Conservation (phyloP, 2,329 filamentous ascomycete genomes). For the Penicillium oxalicum region DNA sequence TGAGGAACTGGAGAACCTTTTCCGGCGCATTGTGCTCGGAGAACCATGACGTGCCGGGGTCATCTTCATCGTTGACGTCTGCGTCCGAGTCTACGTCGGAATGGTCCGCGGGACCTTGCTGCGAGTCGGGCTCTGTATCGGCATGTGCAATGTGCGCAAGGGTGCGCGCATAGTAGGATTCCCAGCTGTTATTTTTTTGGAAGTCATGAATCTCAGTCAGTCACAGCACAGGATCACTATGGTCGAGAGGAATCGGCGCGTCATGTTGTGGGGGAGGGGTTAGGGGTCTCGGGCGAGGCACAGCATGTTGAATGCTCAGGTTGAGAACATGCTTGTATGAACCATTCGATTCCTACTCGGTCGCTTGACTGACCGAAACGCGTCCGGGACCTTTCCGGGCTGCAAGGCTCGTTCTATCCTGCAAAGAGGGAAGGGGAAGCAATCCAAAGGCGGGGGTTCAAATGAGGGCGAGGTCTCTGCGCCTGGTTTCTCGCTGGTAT, state of each 20-base stretch:
- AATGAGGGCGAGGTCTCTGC: neutral
- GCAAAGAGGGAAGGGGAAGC: constrained; percentile 2
- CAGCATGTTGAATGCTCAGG: too few relatives aligned
- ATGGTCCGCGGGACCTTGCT: constrained; percentile 45
- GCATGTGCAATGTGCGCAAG: constrained; percentile 32
- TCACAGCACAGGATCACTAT: neutral
- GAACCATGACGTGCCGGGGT: constrained; percentile 90
- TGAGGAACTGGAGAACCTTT: constrained; percentile 67
- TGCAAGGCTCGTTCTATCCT: neutral
- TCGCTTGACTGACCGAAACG: too few relatives aligned
- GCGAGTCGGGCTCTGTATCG: constrained; percentile 4
- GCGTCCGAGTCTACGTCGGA: constrained; percentile 64
- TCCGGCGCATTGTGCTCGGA: constrained; percentile 82
- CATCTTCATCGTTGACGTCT: constrained; percentile 62
- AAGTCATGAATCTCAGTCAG: constrained; percentile 7
- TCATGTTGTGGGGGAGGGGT: too few relatives aligned
- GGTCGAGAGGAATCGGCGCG: too few relatives aligned
- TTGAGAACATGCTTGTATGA: too few relatives aligned
- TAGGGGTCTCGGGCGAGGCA: too few relatives aligned
- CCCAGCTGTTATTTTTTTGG: constrained; percentile 54
- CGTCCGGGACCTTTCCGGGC: too few relatives aligned
- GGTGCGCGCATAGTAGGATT: constrained; percentile 43
- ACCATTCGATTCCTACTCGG: too few relatives aligned
- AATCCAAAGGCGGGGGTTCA: neutral
- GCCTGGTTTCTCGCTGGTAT: too few relatives aligned